phyloP scores from a whole-genome alignment of 2,329 filamentous ascomycete species.

The Aschersonia sp. region DNA sequence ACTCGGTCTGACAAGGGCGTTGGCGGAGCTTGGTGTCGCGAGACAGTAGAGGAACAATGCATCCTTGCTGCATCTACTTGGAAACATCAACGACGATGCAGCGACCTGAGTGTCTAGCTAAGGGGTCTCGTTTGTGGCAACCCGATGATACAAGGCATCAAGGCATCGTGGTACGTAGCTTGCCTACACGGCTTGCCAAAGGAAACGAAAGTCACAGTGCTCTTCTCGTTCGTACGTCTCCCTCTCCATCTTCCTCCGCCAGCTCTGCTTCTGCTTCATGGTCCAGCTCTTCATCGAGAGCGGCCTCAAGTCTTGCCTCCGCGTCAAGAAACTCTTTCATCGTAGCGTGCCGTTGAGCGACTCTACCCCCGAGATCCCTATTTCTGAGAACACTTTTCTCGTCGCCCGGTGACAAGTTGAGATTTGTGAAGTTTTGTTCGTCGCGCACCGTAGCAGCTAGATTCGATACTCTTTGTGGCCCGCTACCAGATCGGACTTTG shows the following conservation, averaged over 20 bases:
- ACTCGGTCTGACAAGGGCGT: not conserved
- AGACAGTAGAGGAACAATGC: too few relatives aligned
- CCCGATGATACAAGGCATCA: too few relatives aligned
- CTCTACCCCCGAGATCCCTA: slow-evolving; percentile 26
- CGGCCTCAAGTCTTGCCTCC: slow-evolving; percentile 16
- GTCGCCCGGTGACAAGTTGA: too few relatives aligned
- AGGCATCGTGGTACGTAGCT: too few relatives aligned
- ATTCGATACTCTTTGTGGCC: slow-evolving; percentile 30
- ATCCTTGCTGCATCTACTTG: not conserved
- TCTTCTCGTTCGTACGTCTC: not conserved
- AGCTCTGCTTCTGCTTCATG: slow-evolving; percentile 15
- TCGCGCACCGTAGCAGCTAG: slow-evolving; percentile 16
- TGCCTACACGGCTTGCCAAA: too few relatives aligned
- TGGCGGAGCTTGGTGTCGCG: not conserved
- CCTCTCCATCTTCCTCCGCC: slow-evolving; percentile 1
- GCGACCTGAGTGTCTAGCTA: too few relatives aligned
- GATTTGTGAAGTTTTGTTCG: too few relatives aligned
- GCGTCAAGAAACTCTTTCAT: slow-evolving; percentile 23
- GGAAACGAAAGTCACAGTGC: too few relatives aligned
- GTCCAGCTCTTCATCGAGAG: slow-evolving; percentile 17
- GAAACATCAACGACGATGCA: too few relatives aligned
- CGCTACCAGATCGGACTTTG: slow-evolving; percentile 42
- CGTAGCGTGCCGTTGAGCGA: slow-evolving; percentile 21
- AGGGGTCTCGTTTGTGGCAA: too few relatives aligned
- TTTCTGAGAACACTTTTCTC: slow-evolving; percentile 7